phyloP scores from a whole-genome alignment of 192 early-diverging fungal genomes.

The Phycomyces nitens region DNA sequence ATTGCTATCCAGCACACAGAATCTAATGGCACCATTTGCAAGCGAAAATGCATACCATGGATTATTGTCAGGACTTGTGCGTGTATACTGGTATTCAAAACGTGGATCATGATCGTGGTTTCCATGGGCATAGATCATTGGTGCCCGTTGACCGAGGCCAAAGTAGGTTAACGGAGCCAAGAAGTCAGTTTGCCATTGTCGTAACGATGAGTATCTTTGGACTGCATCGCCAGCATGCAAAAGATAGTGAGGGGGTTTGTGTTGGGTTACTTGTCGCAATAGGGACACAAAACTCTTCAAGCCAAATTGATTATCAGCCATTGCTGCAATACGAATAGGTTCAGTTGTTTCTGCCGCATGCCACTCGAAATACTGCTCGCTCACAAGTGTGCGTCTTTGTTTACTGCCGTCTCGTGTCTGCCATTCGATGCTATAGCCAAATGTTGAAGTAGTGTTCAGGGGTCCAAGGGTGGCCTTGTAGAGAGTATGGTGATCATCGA shows the following conservation, averaged over 20 bases:
- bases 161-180: conserved; percentile 57
- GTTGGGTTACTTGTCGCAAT: conserved; percentile 19
- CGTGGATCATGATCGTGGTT: conserved; percentile 70
- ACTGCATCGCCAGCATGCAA: conserved; percentile 72
- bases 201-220: conserved; percentile 51
- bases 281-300: conserved; percentile 38
- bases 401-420: conserved; percentile 20
- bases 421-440: conserved; percentile 26
- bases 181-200: conserved; percentile 72
- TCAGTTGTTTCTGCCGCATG: conserved; percentile 23
- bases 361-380: conserved; percentile 32
- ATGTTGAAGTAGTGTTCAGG: conserved; percentile 10
- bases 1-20: conserved; percentile 69
- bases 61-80: conserved; percentile 39
- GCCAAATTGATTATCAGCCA: conserved; percentile 51
- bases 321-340: conserved; percentile 36
- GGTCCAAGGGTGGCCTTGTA: conserved; percentile 39
- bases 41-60: conserved; percentile 56
- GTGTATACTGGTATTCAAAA: conserved; percentile 47
- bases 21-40: conserved; percentile 48
- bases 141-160: conserved; percentile 50
- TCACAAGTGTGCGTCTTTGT: conserved; percentile 27
- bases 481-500: conserved; percentile 35
- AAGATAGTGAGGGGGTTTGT: conserved; percentile 46
- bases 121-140: conserved; percentile 68